A percentile compares a stretch with the other conserved stretches of the same genome.
Conservation (phyloP, 2,329 filamentous ascomycete genomes). For the Cladosporium sp. region DNA sequence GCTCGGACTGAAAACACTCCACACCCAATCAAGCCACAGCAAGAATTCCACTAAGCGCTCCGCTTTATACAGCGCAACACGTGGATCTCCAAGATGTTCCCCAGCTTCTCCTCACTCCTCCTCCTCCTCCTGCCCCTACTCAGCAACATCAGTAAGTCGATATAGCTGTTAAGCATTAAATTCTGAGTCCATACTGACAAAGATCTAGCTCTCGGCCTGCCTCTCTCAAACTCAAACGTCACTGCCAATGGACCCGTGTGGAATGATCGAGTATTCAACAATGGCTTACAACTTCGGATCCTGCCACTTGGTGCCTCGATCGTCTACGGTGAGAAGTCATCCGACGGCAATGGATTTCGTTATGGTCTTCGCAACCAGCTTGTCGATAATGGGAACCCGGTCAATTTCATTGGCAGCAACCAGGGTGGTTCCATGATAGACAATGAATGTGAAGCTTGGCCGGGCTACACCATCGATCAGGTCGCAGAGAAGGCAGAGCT, state of each 20-base stretch:
- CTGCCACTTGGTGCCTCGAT: conserved; percentile 13
- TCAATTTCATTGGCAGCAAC: conserved; percentile 2
- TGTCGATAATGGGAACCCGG: conserved; percentile 2
- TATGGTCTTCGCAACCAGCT: conserved; percentile 11
- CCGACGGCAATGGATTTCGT: conserved; percentile 15
- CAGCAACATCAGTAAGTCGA: not conserved
- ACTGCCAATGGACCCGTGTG: not conserved
- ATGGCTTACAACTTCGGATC: conserved; percentile 2
- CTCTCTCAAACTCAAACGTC: not conserved
- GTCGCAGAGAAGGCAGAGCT: conserved; percentile 4
- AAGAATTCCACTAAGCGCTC: too few relatives aligned
- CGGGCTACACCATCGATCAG: conserved; percentile 12
- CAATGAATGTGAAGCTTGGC: conserved; percentile 12
- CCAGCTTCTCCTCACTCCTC: not conserved
- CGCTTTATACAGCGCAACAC: too few relatives aligned
- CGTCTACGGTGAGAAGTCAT: conserved; percentile 2
- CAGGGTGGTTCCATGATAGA: conserved; percentile 7
- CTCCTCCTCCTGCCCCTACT: not conserved
- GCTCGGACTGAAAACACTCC: too few relatives aligned
- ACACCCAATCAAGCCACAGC: too few relatives aligned
- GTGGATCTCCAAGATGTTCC: not conserved
- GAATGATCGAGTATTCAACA: not conserved
- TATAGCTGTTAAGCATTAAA: too few relatives aligned
- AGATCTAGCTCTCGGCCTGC: not conserved
- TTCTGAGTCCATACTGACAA: too few relatives aligned